Conservation (phyloP, 345 rosid genomes). For the Aquilaria sinensis region DNA sequence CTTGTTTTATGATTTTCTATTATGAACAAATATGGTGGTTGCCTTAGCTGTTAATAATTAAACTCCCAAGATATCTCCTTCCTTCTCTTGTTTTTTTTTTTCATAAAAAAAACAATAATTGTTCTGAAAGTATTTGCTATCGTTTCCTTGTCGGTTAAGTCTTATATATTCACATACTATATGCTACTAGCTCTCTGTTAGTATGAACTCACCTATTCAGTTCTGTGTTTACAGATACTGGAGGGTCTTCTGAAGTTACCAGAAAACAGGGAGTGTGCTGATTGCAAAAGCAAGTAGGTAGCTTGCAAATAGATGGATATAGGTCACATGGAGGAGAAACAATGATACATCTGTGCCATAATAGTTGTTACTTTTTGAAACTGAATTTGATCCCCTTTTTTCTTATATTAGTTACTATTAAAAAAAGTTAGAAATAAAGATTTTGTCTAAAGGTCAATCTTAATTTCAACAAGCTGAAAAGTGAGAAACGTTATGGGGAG, state of each 20-base stretch:
- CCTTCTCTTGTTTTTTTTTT: neutral
- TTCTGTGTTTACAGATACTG: slow-evolving; percentile 48
- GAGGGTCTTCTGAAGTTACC: slow-evolving; percentile 79
- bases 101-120: neutral
- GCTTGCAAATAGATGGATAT: slow-evolving; percentile 2
- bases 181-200: neutral
- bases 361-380: no score
- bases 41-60: no score
- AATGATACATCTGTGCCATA: no score
- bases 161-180: neutral
- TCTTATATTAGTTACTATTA: neutral
- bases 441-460: neutral
- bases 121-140: neutral
- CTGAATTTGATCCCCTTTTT: neutral
- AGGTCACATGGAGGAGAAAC: neutral
- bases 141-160: neutral
- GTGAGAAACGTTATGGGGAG: neutral
- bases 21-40: neutral
- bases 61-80: slow-evolving; percentile 5
- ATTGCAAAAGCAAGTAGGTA: slow-evolving; percentile 89
- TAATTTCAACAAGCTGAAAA: neutral
- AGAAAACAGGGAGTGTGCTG: slow-evolving; percentile 94
- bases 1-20: slow-evolving; percentile 5
- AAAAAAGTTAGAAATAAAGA: no score
- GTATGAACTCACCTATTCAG: neutral